These are phyloP conservation scores for Kalaharituber pfeilii DNA, from an alignment of 2,329 filamentous ascomycete species.

Conservation along the genomic window DNA sequence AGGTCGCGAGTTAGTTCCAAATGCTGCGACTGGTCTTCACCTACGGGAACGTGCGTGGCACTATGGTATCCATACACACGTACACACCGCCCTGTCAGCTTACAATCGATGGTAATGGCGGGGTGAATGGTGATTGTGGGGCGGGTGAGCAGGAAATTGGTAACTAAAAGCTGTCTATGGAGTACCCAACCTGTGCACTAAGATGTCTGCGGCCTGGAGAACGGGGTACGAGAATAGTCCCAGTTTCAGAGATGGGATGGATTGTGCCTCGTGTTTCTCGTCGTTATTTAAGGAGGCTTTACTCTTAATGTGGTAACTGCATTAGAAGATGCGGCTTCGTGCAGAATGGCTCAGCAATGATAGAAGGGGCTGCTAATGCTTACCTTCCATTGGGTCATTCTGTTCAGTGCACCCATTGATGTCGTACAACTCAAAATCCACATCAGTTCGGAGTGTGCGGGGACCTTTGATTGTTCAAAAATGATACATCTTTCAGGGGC, in stretches of 20 bases:
- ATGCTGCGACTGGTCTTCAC: slow-evolving; percentile 88
- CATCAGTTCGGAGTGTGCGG: slow-evolving; percentile 76
- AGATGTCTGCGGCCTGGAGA: slow-evolving; percentile 82
- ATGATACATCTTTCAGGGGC: slow-evolving; percentile 58
- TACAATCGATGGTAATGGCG: too few species aligned
- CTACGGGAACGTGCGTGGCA: slow-evolving; percentile 87
- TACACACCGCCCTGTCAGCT: not conserved
- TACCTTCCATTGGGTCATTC: slow-evolving; percentile 99
- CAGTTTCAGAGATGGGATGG: slow-evolving; percentile 52
- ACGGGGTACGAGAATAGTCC: slow-evolving; percentile 94
- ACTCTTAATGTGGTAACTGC: too few species aligned
- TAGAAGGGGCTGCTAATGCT: slow-evolving; percentile 9
- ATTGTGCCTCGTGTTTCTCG: slow-evolving; percentile 2
- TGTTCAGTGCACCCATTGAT: slow-evolving; percentile 77
- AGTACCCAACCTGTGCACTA: slow-evolving; percentile 51
- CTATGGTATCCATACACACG: too few species aligned
- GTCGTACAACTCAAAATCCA: slow-evolving; percentile 91
- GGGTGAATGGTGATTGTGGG: slow-evolving; percentile 11
- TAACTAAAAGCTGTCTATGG: not conserved
- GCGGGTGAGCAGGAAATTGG: slow-evolving; percentile 10
- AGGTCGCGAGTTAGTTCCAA: slow-evolving; percentile 82
- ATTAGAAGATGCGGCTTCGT: too few species aligned
- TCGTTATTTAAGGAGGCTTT: slow-evolving; percentile 48
- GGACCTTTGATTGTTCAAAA: slow-evolving; percentile 39
- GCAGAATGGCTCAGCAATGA: too few species aligned